Evolutionary conservation across 1,139 yeast species (phyloP), one percentile per base, ranked within the genome.

Genomic region (Geotrichum macrosporum): DNA sequence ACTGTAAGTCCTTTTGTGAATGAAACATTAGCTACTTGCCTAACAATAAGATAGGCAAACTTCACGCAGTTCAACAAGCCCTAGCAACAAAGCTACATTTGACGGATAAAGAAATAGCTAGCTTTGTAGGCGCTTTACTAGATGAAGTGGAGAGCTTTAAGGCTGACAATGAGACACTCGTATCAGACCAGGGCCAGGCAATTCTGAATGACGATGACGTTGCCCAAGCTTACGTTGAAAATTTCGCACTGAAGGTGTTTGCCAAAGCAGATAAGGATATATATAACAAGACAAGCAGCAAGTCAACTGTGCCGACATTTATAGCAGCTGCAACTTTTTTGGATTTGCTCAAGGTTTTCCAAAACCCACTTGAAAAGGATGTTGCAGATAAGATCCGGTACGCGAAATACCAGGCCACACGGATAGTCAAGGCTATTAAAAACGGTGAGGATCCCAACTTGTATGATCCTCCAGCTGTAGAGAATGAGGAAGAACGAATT

Each of bases 61-160:
- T 76, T 33, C 79, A 81, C 56, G 84, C 85, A 0, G 79, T 82
- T 9, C 87, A 85, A 59, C 71, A 76, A 56, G 80, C 86, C 6
- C 67, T 86, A 24, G 72, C 72, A 41, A 65, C 75, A 44, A 76
- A 78, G 53, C 68, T 80, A 22, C 94, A 86, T 59, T 64, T 72
- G 19, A 58, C 65, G 1, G 74, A 77, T 50, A 67, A 71, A 12
- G 77, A 72, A 3, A 75, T 76, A 16, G 85, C 84, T 30, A 57
- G 55, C 2, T 81, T 77, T 59, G 83, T 87, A 0, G 69, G 80
- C 43, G 57, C 60, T 4, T 66, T 86, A 47, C 67, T 86, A 50
- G 89, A 81, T 59, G 76, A 76, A 3, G 76, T 87, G 29, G 95
- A 86, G 58, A 49, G 60, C 2, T 58, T 69, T 38, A 80, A 78